Base-by-base conservation (phyloP, 192 early-diverging fungal species). In the Umbelopsis ramanniana region DNA sequence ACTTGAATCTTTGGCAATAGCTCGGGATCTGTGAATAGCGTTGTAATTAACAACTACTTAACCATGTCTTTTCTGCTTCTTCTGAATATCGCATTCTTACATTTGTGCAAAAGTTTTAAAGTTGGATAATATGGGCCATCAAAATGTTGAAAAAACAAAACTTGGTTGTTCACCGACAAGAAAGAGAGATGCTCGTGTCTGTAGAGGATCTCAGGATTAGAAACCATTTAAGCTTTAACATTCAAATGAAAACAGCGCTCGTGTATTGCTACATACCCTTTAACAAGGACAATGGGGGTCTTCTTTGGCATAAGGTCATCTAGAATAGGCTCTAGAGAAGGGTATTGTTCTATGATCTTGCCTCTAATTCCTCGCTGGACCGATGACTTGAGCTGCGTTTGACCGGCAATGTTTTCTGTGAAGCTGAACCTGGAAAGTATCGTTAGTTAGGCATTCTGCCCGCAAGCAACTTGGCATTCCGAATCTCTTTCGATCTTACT, bases 281-380 rank as follows among this genome's bases (percentile, higher is more conserved):
- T 98, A 68, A 95, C 86, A 54, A 95, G 87, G 45, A 93, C 79
- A 73, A 98, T 74, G 26, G 90, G 92, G 17, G 93, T 80, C 81
- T 98, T 98, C 76, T 98, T 99, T n/a, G 98, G 98, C 72, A 99
- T 80, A 22, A 99, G 81, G 43, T 97, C 95, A 74, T 99, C 96
- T 52, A 97, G 83, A 77, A 92, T 86, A 15, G 91, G 81, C 71
- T 92, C 92, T 4, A 99, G 82, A 29, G 83, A 83, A n/a, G 96
- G 96, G 76, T 94, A 97, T 76, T 97, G 92, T 53, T 93, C 94
- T 40, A 89, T 63, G 26, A 98, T 91, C 84, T 94, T 95, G 45
- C 91, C 76, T 52, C 95, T 87, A 72, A 98, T 91, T 0, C 77
- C 83, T 35, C 97, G 89, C 72, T 96, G 93, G 21, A 95, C 93